phyloP scores from a whole-genome alignment of 2,329 filamentous ascomycete species.

The Claviceps sp. region DNA sequence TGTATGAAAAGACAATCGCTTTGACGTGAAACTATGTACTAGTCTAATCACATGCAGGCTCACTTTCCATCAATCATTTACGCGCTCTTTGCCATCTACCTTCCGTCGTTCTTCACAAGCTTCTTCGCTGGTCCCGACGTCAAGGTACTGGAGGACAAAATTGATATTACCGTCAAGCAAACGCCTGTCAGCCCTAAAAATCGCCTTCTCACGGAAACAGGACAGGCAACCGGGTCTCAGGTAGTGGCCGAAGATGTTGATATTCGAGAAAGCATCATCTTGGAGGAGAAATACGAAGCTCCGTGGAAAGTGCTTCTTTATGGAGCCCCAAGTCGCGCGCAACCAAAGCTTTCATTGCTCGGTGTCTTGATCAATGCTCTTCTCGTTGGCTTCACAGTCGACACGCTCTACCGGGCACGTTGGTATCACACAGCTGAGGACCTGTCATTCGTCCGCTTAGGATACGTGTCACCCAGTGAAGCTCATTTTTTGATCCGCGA shows the following conservation, averaged over 20 bases:
- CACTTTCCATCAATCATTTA: conserved; percentile 40
- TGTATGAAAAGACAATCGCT: conserved; percentile 12
- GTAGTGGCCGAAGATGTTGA: conserved; percentile 39
- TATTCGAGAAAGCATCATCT: conserved; percentile 47
- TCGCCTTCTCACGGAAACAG: conserved; percentile 19
- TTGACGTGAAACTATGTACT: background rate
- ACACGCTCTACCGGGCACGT: conserved; percentile 64
- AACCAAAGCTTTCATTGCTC: conserved; percentile 47
- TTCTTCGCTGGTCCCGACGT: conserved; percentile 43
- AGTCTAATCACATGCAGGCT: conserved; percentile 15
- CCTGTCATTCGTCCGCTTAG: conserved; percentile 73
- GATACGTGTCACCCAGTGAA: conserved; percentile 68
- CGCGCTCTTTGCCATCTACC: conserved; percentile 51
- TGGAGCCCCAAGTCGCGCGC: conserved; percentile 64
- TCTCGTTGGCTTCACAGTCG: conserved; percentile 56
- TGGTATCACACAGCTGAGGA: conserved; percentile 57
- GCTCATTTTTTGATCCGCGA: conserved; percentile 78
- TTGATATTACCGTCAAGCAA: conserved; percentile 42
- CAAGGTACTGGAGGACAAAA: conserved; percentile 45
- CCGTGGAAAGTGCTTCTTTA: conserved; percentile 55
- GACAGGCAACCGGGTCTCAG: conserved; percentile 17
- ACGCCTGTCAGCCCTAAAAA: conserved; percentile 20
- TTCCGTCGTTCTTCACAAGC: conserved; percentile 47
- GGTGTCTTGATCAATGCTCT: conserved; percentile 61
- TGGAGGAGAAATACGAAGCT: conserved; percentile 42